Evolutionary conservation across 805 yeast genomes (phyloP), one percentile per base, ranked within the genome.

Genomic region (Maudiozyma saulgeensis): DNA sequence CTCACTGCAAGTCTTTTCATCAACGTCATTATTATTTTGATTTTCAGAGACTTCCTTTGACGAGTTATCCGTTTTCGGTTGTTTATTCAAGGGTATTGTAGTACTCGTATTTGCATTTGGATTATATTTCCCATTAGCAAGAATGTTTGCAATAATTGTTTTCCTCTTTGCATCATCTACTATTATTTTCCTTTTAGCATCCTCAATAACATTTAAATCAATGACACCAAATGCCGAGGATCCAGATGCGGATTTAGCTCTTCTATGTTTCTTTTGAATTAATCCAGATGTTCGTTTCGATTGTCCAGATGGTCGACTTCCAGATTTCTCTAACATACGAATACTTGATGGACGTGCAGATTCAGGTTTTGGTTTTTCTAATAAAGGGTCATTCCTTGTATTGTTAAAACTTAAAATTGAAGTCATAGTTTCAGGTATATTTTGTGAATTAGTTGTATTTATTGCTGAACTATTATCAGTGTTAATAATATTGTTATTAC

Each of bases 1-100:
- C 45, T 64, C 68, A 53, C 67, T 61, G 47, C 65, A 64, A 2
- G 68, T 63, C 41, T 52, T 55, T 25, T 63, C 63, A 48, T 61
- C 64, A 28, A 40, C 31, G 37, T 56, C 58, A 35, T 55, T 23
- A n/a, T 15, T 15, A 15, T 39, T 23, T 18, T 39, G 41, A 12
- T 39, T 39, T 18, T 39, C 52, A 16, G 43, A 26, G n/a, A 26
- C 25, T 25, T 28, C 9, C 5, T 16, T n/a, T 15, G 41, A 15
- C 13, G 31, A 16, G 34, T 26, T 26, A 26, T 6, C 8, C 8
- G 28, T 5, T 8, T 26, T 26, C 28, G 28, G 28, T 26, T 6
- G 28, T 6, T 26, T 26, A 8, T 26, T 26, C 28, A 8, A 8
- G 5, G 28, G 8, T 26, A 26, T 26, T 26, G 28, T 26, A 26